Evolutionary conservation across 352 stramenopile species (phyloP).

Genomic region (Pythium biforme): DNA sequence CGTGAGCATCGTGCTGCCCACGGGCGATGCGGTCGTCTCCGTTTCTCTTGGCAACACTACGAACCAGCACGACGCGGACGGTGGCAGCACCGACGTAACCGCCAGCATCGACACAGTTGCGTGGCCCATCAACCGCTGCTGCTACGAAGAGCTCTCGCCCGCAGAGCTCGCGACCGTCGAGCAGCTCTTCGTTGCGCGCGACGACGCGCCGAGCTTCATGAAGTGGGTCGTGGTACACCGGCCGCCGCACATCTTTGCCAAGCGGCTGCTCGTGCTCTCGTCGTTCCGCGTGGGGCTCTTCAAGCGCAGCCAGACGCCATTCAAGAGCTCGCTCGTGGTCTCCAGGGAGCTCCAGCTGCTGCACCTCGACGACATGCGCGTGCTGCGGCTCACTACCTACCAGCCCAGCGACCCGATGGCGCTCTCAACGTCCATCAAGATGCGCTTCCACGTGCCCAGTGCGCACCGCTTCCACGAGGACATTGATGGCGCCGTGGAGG

Average conservation of each 20-base stretch:
- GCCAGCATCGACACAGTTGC: conserved; percentile 13
- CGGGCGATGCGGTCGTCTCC: not conserved
- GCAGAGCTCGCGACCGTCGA: conserved; percentile 41
- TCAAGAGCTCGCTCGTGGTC: conserved; percentile 35
- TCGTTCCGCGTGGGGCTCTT: conserved; percentile 50
- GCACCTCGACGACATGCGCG: conserved; percentile 37
- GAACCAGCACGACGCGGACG: conserved; percentile 3
- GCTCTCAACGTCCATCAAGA: conserved; percentile 9
- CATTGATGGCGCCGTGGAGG: not conserved
- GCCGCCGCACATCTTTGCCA: conserved; percentile 34
- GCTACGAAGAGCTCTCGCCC: conserved; percentile 55
- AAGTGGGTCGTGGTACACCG: conserved; percentile 65
- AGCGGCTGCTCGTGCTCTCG: conserved; percentile 57
- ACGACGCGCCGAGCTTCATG: conserved; percentile 51
- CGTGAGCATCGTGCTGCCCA: conserved; percentile 19
- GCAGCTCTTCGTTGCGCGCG: conserved; percentile 44
- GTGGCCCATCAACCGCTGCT: conserved; percentile 67
- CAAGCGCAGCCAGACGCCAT: conserved; percentile 41
- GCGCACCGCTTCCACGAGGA: not conserved
- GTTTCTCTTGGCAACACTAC: not conserved
- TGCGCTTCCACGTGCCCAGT: conserved; percentile 4
- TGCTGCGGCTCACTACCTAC: conserved; percentile 23
- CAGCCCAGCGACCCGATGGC: conserved; percentile 11
- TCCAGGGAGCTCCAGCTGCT: conserved; percentile 47
- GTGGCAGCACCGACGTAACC: too few relatives aligned